Conservation (phyloP, 2,329 filamentous ascomycete species). For the Capronia epimyces region DNA sequence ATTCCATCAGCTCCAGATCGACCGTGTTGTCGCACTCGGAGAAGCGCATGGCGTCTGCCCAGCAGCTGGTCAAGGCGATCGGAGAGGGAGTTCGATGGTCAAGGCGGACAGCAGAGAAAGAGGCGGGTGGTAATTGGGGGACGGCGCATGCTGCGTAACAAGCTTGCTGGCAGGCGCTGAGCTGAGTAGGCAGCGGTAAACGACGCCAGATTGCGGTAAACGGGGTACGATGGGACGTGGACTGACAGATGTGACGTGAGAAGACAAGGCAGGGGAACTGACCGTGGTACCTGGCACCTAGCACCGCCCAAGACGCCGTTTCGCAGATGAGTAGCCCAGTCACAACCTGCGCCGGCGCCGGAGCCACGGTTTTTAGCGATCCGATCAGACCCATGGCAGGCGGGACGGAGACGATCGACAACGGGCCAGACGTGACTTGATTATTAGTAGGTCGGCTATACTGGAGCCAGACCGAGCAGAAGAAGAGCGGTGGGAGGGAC, state of each 20-base stretch:
- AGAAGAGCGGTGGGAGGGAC: too few relatives aligned
- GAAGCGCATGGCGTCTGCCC: background rate
- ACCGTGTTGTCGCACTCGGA: too few relatives aligned
- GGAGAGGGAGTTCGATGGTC: background rate
- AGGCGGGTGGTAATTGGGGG: background rate
- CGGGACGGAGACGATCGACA: too few relatives aligned
- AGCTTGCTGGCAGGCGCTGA: background rate
- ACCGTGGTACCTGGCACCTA: background rate
- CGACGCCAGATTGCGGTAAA: background rate
- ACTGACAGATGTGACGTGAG: background rate
- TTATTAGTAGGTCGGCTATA: too few relatives aligned
- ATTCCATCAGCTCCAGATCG: too few relatives aligned
- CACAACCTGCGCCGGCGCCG: background rate
- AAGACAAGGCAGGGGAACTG: too few relatives aligned
- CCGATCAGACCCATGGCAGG: background rate
- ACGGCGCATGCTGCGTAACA: background rate
- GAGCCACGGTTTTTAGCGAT: background rate
- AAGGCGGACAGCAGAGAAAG: background rate
- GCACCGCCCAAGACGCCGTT: background rate
- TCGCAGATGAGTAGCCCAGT: too few relatives aligned
- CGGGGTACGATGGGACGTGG: background rate
- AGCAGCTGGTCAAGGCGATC: background rate
- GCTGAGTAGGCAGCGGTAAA: background rate
- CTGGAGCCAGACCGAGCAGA: too few relatives aligned
- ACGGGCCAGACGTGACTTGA: too few relatives aligned